Conservation (phyloP, 1,284 basidiomycete species). For the Austroboletus novae-zelandiae region DNA sequence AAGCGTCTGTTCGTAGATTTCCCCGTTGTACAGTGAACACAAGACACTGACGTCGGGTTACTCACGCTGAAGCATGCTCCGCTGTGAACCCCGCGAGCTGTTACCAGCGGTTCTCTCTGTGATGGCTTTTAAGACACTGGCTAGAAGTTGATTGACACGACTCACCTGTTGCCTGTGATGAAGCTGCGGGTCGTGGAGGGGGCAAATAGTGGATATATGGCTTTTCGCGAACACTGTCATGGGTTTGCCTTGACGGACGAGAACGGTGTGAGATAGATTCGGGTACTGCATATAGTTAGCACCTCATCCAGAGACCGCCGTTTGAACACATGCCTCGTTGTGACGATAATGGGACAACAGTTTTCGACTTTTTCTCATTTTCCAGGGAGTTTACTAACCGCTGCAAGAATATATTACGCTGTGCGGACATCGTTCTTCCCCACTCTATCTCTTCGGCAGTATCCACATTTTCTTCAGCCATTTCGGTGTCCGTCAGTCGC, state of each 20-base stretch:
- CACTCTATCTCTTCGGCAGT: conserved; percentile 63
- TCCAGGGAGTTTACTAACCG: conserved; percentile 51
- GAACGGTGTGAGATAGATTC: conserved; percentile 29
- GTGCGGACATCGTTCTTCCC: conserved; percentile 64
- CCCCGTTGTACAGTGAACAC: neutral
- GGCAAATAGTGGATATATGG: conserved; percentile 41
- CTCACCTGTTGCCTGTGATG: conserved; percentile 21
- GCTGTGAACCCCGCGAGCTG: conserved; percentile 26
- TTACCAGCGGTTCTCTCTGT: conserved; percentile 22
- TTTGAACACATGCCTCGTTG: conserved; percentile 26
- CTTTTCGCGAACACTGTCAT: conserved; percentile 33
- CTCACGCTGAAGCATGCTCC: conserved; percentile 38
- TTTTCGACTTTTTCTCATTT: conserved; percentile 47
- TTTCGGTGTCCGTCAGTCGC: conserved; percentile 47
- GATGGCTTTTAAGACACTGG: conserved; percentile 2
- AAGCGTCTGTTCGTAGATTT: conserved; percentile 52
- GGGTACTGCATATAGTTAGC: conserved; percentile 16
- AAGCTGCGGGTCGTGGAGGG: conserved; percentile 24
- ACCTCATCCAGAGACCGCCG: neutral
- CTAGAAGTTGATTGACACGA: neutral
- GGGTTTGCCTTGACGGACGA: conserved; percentile 24
- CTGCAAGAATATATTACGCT: conserved; percentile 61
- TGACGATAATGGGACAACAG: conserved; percentile 18
- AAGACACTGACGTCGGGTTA: neutral
- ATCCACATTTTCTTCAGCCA: conserved; percentile 63